Percentiles rank a stretch among this genome's conserved stretches.
Evolutionary conservation across 2,329 filamentous ascomycete species (phyloP).

Genomic region (Beauveria sp.): DNA sequence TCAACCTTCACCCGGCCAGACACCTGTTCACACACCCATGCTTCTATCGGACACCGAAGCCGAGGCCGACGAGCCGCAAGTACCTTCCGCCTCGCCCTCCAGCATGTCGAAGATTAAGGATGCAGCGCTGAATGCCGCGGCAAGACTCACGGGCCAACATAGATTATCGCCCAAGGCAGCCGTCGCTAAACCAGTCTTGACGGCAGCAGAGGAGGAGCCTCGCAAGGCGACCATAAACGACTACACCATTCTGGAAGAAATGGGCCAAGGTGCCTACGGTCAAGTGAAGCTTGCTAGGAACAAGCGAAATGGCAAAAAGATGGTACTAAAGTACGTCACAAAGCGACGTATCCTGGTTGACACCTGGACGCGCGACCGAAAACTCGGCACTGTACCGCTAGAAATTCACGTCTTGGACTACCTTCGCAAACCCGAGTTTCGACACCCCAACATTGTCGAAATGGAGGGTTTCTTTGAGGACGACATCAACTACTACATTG

Average conservation of each 20-base stretch:
- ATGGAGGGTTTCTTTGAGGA: constrained; percentile 73
- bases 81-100: constrained; percentile 34
- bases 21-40: constrained; percentile 46
- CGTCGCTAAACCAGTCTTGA: constrained; percentile 24
- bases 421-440: constrained; percentile 64
- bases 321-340: constrained; percentile 95
- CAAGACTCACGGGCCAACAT: constrained; percentile 40
- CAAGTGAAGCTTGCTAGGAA: constrained; percentile 92
- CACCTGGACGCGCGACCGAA: constrained; percentile 92
- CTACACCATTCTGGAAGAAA: constrained; percentile 90
- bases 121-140: constrained; percentile 46
- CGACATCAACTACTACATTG: constrained; percentile 93
- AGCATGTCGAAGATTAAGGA: constrained; percentile 48
- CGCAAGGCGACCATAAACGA: constrained; percentile 81
- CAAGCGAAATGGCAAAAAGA: constrained; percentile 72
- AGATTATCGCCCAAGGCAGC: constrained; percentile 23
- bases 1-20: constrained; percentile 72
- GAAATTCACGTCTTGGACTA: constrained; percentile 98
- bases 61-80: constrained; percentile 38
- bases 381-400: constrained; percentile 86
- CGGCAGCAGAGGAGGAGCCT: constrained; percentile 24
- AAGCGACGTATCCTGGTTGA: constrained; percentile 95
- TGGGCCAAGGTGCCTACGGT: constrained; percentile 96
- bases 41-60: constrained; percentile 46
- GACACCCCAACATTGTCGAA: constrained; percentile 63